Evolutionary conservation across 371 early-diverging fungal species (phyloP).

Genomic region (Rhizomucor pusillus): DNA sequence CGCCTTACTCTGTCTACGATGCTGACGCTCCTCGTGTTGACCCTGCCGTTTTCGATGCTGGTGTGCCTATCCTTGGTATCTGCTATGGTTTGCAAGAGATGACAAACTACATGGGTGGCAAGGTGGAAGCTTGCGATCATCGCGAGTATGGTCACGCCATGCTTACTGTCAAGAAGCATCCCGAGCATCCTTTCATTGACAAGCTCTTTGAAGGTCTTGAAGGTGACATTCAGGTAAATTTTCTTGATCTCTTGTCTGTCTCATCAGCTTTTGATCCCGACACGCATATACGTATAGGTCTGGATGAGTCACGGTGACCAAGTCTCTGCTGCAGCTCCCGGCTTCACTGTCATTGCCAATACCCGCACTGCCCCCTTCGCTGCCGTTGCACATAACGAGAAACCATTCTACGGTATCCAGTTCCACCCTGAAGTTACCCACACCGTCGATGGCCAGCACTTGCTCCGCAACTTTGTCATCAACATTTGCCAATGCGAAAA

Average conservation of each 20-base stretch:
- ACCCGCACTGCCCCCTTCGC: constrained; percentile 89
- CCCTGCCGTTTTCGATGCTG: constrained; percentile 82
- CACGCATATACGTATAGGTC: constrained; percentile 45
- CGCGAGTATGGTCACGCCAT: constrained; percentile 95
- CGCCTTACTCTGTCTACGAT: constrained; percentile 96
- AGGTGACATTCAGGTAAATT: constrained; percentile 51
- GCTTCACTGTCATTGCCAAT: constrained; percentile 82
- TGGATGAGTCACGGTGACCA: constrained; percentile 99
- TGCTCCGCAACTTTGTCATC: constrained; percentile 91
- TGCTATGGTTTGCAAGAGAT: constrained; percentile 98
- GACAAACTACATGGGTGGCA: constrained; percentile 84
- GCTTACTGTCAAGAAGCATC: constrained; percentile 63
- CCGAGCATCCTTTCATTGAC: constrained; percentile 59
- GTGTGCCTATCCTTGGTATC: constrained; percentile 94
- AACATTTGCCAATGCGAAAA: constrained; percentile 80
- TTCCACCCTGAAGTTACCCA: constrained; percentile 99
- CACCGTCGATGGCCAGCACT: constrained; percentile 79
- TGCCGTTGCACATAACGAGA: constrained; percentile 79
- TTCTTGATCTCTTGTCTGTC: neutral
- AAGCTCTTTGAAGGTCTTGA: constrained; percentile 79
- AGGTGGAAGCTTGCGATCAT: constrained; percentile 83
- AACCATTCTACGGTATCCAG: constrained; percentile 90
- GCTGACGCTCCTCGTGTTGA: constrained; percentile 94
- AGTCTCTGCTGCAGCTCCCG: constrained; percentile 75
- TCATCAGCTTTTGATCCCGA: constrained; percentile 5